Conservation (phyloP, 768 basidiomycete species). For the Coprinellus aureogranulatus region DNA sequence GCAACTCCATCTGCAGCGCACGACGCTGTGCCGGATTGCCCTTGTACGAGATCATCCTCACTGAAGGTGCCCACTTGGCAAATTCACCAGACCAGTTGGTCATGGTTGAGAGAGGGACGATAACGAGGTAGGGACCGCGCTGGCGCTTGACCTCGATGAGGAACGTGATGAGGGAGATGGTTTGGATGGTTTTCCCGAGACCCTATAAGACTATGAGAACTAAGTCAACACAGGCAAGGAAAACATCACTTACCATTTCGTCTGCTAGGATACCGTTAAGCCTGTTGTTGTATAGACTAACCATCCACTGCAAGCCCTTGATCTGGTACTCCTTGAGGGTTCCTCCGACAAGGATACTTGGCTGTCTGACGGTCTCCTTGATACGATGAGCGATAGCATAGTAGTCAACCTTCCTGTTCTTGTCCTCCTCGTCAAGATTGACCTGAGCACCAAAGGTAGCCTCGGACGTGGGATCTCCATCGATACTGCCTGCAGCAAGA, state of each 20-base stretch:
- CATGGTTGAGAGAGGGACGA: constrained; percentile 93
- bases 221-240: neutral
- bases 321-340: constrained; percentile 93
- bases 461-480: constrained; percentile 61
- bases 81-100: constrained; percentile 98
- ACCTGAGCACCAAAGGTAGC: constrained; percentile 87
- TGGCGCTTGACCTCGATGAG: constrained; percentile 88
- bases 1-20: constrained; percentile 71
- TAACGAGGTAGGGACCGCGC: constrained; percentile 92
- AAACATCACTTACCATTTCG: constrained; percentile 65
- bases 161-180: constrained; percentile 90
- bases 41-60: constrained; percentile 83
- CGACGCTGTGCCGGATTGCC: constrained; percentile 85
- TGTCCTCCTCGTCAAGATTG: constrained; percentile 52
- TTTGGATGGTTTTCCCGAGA: constrained; percentile 94
- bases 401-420: constrained; percentile 85
- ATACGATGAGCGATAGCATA: constrained; percentile 93
- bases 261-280: constrained; percentile 94
- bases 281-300: constrained; percentile 93
- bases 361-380: constrained; percentile 70
- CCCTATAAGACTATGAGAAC: constrained; percentile 47
- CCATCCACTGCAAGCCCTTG: constrained; percentile 98
- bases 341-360: constrained; percentile 75
- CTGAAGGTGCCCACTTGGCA: constrained; percentile 90
- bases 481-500: constrained; percentile 29